Evolutionary conservation across 192 early-diverging fungal species (phyloP).

Genomic region (Rhizoclosmatium sp.): DNA sequence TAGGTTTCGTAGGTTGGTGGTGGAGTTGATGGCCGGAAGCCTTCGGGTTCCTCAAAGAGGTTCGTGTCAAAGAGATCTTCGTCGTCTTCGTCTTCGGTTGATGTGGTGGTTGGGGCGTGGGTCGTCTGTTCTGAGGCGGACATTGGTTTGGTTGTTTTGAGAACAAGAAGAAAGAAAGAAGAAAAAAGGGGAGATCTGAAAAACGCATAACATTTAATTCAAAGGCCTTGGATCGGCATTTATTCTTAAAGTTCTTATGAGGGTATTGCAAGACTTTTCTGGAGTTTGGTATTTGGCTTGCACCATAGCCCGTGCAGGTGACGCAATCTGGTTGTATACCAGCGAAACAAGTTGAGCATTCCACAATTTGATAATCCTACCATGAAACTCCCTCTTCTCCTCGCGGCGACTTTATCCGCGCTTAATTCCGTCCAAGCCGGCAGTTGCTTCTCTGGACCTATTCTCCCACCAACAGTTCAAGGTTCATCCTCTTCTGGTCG

Average conservation of each 20-base stretch:
- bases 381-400: too few relatives aligned
- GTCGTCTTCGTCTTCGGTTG: constrained; percentile 36
- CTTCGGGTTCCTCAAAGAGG: neutral
- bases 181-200: too few relatives aligned
- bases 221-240: neutral
- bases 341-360: too few relatives aligned
- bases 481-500: neutral
- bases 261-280: too few relatives aligned
- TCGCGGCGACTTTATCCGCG: neutral
- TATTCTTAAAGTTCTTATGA: too few relatives aligned
- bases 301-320: too few relatives aligned
- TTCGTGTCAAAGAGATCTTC: constrained; percentile 23
- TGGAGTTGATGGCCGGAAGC: neutral
- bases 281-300: too few relatives aligned
- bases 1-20: neutral
- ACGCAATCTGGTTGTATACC: too few relatives aligned
- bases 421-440: neutral
- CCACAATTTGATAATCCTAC: too few relatives aligned
- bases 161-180: too few relatives aligned
- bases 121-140: neutral
- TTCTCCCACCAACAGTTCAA: neutral
- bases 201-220: neutral
- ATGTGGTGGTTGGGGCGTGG: neutral
- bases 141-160: neutral
- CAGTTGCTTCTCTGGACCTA: neutral